Evolutionary conservation across 1,284 basidiomycete genomes (phyloP).

Genomic region (Wallemia mellicola): DNA sequence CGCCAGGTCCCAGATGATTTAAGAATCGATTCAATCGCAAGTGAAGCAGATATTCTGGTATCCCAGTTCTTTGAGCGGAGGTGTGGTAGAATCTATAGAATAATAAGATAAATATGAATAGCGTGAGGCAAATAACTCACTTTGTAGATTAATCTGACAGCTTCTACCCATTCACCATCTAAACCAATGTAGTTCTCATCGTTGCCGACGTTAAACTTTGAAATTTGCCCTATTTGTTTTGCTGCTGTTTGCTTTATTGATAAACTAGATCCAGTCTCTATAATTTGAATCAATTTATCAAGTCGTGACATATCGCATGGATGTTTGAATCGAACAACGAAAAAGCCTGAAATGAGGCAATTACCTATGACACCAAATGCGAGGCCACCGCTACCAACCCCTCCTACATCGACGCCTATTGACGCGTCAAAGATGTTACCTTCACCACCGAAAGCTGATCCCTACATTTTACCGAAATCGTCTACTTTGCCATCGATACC

Average conservation of each 20-base stretch:
- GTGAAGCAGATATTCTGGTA: conserved; percentile 52
- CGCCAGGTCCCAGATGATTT: conserved; percentile 53
- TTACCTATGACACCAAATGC: background rate
- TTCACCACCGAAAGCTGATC: background rate
- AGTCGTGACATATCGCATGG: conserved; percentile 20
- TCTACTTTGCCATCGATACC: background rate
- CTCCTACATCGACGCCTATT: background rate
- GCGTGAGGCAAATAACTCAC: conserved; percentile 28
- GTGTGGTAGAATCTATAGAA: conserved; percentile 42
- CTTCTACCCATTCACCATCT: conserved; percentile 44
- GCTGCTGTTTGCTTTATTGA: conserved; percentile 67
- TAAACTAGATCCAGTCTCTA: conserved; percentile 63
- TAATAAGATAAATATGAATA: conserved; percentile 10
- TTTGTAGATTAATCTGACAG: conserved; percentile 25
- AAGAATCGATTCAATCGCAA: conserved; percentile 59
- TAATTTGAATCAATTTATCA: conserved; percentile 64
- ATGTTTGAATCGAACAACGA: too few relatives aligned
- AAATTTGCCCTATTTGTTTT: conserved; percentile 68
- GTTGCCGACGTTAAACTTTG: conserved; percentile 38
- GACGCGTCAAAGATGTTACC: background rate
- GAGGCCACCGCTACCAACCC: background rate
- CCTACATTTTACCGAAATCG: background rate
- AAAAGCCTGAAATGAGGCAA: background rate
- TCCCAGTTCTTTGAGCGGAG: conserved; percentile 65
- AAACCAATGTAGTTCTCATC: conserved; percentile 10